phyloP scores from a whole-genome alignment of 768 basidiomycete species.

The Pisolithus sp. region DNA sequence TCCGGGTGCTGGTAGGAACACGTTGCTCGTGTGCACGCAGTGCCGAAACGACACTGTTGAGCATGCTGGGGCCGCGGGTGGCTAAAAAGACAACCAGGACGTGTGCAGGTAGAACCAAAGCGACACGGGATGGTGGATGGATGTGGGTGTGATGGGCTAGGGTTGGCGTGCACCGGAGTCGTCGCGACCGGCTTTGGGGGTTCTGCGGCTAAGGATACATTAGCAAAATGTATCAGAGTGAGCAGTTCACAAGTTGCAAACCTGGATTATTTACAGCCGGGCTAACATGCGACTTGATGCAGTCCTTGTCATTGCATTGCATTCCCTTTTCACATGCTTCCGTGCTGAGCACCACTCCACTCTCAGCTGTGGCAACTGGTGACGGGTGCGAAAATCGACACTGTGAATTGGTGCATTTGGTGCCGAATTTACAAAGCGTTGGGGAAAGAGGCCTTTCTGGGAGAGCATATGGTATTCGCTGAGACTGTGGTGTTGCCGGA shows the following conservation, averaged over 20 bases:
- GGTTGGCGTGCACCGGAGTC: slow-evolving; percentile 26
- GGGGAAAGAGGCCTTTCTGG: slow-evolving; percentile 84
- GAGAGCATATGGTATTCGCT: slow-evolving; percentile 44
- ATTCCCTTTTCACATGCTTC: slow-evolving; percentile 88
- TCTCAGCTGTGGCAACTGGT: slow-evolving; percentile 93
- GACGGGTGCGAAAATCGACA: slow-evolving; percentile 94
- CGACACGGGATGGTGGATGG: slow-evolving; percentile 46
- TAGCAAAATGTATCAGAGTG: slow-evolving; percentile 6
- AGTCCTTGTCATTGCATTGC: slow-evolving; percentile 90
- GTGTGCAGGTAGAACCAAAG: slow-evolving; percentile 67
- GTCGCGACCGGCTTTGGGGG: slow-evolving; percentile 32
- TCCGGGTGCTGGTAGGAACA: slow-evolving; percentile 93
- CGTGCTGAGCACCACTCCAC: slow-evolving; percentile 89
- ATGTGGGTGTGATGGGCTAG: slow-evolving; percentile 24
- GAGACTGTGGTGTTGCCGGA: slow-evolving; percentile 11
- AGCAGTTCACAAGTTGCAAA: slow-evolving; percentile 19
- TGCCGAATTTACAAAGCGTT: slow-evolving; percentile 87
- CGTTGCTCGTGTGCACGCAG: slow-evolving; percentile 75
- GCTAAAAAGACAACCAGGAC: slow-evolving; percentile 58
- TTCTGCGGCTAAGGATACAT: slow-evolving; percentile 21
- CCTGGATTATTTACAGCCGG: slow-evolving; percentile 70
- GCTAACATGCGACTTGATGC: slow-evolving; percentile 85
- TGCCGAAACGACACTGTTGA: slow-evolving; percentile 75
- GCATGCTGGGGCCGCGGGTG: slow-evolving; percentile 51
- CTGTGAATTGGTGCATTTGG: slow-evolving; percentile 84